Evolutionary conservation across 371 early-diverging fungal genomes (phyloP), one percentile per base, ranked within the genome.

Genomic region (Apophysomyces sp.): DNA sequence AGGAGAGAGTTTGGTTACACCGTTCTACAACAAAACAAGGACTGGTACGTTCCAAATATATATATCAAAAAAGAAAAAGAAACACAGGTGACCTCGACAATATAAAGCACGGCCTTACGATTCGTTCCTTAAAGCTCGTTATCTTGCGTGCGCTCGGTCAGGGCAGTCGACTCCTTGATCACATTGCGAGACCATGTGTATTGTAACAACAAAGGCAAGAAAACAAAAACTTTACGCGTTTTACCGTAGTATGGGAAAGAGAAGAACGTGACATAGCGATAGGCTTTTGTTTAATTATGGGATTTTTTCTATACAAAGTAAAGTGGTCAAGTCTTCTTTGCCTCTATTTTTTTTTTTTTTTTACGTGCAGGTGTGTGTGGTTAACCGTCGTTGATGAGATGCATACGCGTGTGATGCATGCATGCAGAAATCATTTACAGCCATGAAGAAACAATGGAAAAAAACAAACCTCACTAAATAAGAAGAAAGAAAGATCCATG

Each of bases 111-210:
- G 49, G 21, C 21, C 16, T 21, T 44, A 44, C 21, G 49, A 44
- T 21, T 44, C 27, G 49, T 44, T 21, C 49, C 21, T 44, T 44
- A 21, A 44, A 44, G 49, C 21, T 44, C 49, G 49, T 44, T 44
- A 44, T 44, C 49, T 44, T 44, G 89, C 0, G 87, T 88, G 49
- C 98, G 98, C 4, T 81, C 82, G 15, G 92, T 73, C 54, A 97
- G 76, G 1, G 97, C 95, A 15, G 97, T 97, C 26, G 97, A n/a
- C 49, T 44, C 49, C 49, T 44, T 16, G 49, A 21, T 44, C 49
- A 44, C 49, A 44, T 44, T 44, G 41, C 18, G 21, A 16, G 16
- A 44, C 49, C 49, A 44, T 44, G 49, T 44, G 49, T 44, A 44
- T 21, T 44, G 49, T 9, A 26, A 44, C 16, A 16, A n/a, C 0